These are phyloP conservation scores for Populus simonii DNA, from an alignment of 345 rosid genomes.

Conservation along the genomic window DNA sequence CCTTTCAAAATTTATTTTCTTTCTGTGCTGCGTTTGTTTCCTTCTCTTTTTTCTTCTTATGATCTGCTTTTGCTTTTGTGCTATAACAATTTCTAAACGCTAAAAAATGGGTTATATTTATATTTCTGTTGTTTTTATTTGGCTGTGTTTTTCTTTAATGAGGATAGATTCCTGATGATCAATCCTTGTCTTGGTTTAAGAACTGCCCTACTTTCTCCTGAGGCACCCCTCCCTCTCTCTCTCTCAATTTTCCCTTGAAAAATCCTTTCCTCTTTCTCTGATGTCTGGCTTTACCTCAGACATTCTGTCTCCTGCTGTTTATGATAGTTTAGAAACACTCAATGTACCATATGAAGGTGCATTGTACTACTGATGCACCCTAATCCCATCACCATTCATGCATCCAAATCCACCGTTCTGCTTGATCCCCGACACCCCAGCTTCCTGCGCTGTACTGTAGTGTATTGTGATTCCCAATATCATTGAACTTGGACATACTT, in stretches of 20 bases:
- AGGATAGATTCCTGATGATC: constrained; percentile 16
- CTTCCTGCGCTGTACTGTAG: not conserved
- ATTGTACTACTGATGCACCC: constrained; percentile 4
- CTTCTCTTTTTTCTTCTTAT: not conserved
- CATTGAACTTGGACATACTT: not conserved
- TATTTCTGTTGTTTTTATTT: not conserved
- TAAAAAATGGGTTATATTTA: not conserved
- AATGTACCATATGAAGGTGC: not conserved
- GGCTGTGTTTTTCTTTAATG: constrained; percentile 2
- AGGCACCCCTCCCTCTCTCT: constrained; percentile 4
- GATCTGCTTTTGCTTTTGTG: not conserved
- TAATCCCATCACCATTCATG: constrained; percentile 14
- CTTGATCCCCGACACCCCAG: constrained; percentile 5
- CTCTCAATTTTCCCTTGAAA: not conserved
- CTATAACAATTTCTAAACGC: not conserved
- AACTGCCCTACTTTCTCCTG: constrained; percentile 24
- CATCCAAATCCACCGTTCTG: not conserved
- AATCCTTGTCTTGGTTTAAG: constrained; percentile 11
- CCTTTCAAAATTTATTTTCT: no score
- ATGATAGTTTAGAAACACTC: not conserved
- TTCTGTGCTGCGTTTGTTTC: not conserved
- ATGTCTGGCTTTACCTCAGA: constrained; percentile 26
- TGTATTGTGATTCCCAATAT: not conserved
- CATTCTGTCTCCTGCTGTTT: constrained; percentile 36
- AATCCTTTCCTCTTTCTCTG: constrained; percentile 7